A percentile compares a stretch with the other conserved stretches of the same genome.
phyloP scores from a whole-genome alignment of 805 yeast species.

The Maudiozyma serrabonitensis region DNA sequence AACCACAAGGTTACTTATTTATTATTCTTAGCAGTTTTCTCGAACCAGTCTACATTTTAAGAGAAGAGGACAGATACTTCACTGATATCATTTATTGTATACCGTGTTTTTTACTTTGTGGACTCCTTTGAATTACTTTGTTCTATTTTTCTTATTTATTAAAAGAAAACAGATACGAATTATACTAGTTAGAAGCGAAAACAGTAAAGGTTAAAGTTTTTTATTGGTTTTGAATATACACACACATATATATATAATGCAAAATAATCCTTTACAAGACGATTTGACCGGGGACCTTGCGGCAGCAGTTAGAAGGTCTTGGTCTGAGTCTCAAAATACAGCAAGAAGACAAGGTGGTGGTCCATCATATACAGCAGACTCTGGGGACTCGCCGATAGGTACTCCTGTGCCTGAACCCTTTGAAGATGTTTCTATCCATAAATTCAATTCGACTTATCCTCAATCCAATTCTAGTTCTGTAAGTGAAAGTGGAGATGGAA shows the following conservation, averaged over 20 bases:
- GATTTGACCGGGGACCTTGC: slow-evolving; percentile 20
- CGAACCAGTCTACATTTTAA: background rate
- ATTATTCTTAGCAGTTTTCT: background rate
- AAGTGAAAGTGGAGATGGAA: background rate
- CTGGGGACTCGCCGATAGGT: slow-evolving; percentile 13
- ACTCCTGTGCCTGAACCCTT: slow-evolving; percentile 7
- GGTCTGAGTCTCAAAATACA: slow-evolving; percentile 17
- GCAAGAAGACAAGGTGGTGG: background rate
- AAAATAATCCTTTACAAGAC: slow-evolving; percentile 2
- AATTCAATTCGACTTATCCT: background rate
- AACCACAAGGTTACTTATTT: too few relatives aligned
- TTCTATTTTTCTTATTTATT: too few relatives aligned
- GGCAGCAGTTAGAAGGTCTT: slow-evolving; percentile 26
- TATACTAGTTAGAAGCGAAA: too few relatives aligned
- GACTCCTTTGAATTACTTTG: background rate
- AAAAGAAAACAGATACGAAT: too few relatives aligned
- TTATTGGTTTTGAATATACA: too few relatives aligned
- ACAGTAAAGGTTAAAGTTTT: background rate
- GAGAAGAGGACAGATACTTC: too few relatives aligned
- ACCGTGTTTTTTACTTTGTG: background rate
- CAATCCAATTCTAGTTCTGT: background rate
- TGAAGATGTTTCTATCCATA: background rate
- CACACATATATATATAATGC: background rate
- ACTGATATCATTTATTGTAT: too few relatives aligned
- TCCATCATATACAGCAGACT: background rate